These are phyloP conservation scores for Flaveria robusta DNA, from an alignment of 129 eudicot species.

Conservation along the genomic window DNA sequence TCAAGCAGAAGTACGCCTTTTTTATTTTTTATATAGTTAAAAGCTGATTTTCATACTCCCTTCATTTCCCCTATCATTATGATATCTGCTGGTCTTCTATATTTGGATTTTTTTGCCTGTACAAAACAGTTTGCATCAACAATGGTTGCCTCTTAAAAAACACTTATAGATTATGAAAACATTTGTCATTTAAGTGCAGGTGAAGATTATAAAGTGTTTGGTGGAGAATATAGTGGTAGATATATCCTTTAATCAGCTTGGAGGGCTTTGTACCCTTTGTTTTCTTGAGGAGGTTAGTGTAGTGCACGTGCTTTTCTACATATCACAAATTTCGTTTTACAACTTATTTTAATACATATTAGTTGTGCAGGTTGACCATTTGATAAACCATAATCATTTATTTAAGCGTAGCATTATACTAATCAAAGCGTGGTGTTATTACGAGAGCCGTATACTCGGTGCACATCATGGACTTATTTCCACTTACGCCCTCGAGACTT, in stretches of 20 bases:
- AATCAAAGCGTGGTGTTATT: constrained; percentile 98
- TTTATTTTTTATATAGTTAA: not conserved
- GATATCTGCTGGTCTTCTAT: not conserved
- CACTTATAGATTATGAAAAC: not conserved
- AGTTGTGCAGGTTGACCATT: constrained; percentile 72
- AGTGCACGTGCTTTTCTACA: constrained; percentile 3
- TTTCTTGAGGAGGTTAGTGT: constrained; percentile 90
- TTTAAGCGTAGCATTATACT: constrained; percentile 94
- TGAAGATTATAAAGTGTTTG: constrained; percentile 90
- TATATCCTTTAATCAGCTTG: constrained; percentile 95
- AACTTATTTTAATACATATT: not conserved
- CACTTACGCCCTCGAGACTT: constrained; percentile 92
- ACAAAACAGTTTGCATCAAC: not conserved
- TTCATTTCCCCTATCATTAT: not conserved
- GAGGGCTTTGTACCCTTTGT: constrained; percentile 98
- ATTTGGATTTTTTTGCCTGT: too few relatives aligned
- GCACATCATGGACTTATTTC: constrained; percentile 98
- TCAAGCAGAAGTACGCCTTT: constrained; percentile 85
- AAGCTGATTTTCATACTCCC: not conserved
- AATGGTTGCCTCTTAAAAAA: not conserved
- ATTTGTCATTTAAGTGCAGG: constrained; percentile 51
- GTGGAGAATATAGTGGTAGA: constrained; percentile 98
- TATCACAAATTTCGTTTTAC: not conserved
- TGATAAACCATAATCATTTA: constrained; percentile 82
- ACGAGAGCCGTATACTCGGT: constrained; percentile 95